Percentiles rank a stretch among this genome's conserved stretches.
phyloP scores from a whole-genome alignment of 192 early-diverging fungal genomes.

The Backusella circina region DNA sequence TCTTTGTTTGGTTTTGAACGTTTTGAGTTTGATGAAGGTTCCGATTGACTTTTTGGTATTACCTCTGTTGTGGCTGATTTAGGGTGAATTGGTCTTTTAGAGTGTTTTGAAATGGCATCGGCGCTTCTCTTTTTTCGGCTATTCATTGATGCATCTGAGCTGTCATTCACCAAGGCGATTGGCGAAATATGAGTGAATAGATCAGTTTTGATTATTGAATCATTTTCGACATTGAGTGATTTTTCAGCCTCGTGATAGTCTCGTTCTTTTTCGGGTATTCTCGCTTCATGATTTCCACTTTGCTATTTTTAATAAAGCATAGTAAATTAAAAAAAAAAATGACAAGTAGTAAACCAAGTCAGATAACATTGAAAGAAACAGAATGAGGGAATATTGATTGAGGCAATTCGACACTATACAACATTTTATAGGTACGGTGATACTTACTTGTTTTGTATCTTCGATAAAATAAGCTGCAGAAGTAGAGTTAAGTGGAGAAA shows the following conservation, averaged over 20 bases:
- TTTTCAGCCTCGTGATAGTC: background rate
- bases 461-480: slow-evolving; percentile 18
- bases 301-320: background rate
- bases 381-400: background rate
- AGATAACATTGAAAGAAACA: background rate
- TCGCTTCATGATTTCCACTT: background rate
- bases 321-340: background rate
- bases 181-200: background rate
- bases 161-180: background rate
- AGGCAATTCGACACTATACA: slow-evolving; percentile 21
- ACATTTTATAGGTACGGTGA: background rate
- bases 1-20: slow-evolving; percentile 35
- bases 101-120: background rate
- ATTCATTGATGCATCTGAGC: background rate
- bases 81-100: background rate
- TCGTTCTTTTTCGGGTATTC: slow-evolving; percentile 2
- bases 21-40: background rate
- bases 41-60: background rate
- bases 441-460: slow-evolving; percentile 29
- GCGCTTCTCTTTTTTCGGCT: background rate
- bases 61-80: background rate
- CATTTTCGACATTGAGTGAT: background rate
- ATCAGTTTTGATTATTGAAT: background rate
- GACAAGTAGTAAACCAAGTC: background rate
- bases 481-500: background rate